A percentile compares a stretch with the other conserved stretches of the same genome.
phyloP scores from a whole-genome alignment of 371 early-diverging fungal genomes.

The Phascolomyces articulosus region DNA sequence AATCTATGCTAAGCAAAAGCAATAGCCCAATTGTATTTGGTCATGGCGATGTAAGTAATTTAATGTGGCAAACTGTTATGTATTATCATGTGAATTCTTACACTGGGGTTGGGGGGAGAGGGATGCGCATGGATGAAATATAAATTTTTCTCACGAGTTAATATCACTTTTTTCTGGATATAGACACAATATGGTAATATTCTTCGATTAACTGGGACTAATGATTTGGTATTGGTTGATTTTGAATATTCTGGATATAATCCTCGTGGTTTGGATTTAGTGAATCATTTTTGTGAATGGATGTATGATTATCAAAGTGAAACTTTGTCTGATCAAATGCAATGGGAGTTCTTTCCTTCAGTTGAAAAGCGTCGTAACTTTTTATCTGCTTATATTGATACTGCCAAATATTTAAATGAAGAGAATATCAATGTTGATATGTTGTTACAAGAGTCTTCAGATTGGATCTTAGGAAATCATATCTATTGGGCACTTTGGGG shows the following conservation, averaged over 20 bases:
- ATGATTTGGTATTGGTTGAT: slow-evolving; percentile 54
- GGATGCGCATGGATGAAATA: too few relatives aligned
- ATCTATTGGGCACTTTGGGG: slow-evolving; percentile 89
- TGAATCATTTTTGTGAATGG: slow-evolving; percentile 93
- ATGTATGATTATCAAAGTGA: slow-evolving; percentile 79
- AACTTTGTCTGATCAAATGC: slow-evolving; percentile 19
- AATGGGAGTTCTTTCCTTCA: slow-evolving; percentile 68
- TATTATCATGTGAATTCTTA: background rate
- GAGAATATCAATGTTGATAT: slow-evolving; percentile 19
- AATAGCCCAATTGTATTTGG: slow-evolving; percentile 77
- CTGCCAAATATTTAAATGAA: too few relatives aligned
- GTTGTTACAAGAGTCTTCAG: slow-evolving; percentile 41
- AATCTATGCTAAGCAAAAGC: slow-evolving; percentile 28
- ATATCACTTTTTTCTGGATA: background rate
- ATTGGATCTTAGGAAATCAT: slow-evolving; percentile 69
- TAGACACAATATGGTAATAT: slow-evolving; percentile 44
- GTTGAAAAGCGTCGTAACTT: slow-evolving; percentile 62
- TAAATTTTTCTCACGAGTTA: too few relatives aligned
- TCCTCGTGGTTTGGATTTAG: slow-evolving; percentile 82
- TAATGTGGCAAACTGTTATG: background rate
- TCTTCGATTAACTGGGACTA: slow-evolving; percentile 26
- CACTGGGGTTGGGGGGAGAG: too few relatives aligned
- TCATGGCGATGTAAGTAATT: slow-evolving; percentile 77
- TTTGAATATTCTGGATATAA: slow-evolving; percentile 93
- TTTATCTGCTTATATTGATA: slow-evolving; percentile 61